Evolutionary conservation across 768 basidiomycete species (phyloP).

Genomic region (Rhizopogon roseolus): DNA sequence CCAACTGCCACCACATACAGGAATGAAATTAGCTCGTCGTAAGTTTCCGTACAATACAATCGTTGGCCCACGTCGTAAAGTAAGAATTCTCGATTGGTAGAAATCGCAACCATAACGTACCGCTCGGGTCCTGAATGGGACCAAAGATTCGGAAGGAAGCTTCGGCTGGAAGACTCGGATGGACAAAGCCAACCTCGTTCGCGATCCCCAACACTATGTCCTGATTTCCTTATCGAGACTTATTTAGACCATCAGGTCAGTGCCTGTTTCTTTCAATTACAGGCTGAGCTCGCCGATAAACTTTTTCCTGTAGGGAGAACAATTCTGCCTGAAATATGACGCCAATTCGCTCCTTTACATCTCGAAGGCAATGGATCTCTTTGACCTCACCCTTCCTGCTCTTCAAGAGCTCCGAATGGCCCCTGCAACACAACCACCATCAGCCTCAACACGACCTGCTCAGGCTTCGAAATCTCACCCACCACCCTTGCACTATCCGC

Average conservation of each 20-base stretch:
- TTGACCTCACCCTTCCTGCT: conserved; percentile 85
- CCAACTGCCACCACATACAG: conserved; percentile 88
- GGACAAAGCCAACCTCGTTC: conserved; percentile 13
- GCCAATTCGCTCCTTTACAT: conserved; percentile 99
- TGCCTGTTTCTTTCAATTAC: not conserved
- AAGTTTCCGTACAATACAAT: conserved; percentile 24
- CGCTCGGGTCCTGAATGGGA: conserved; percentile 99
- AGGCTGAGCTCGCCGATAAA: conserved; percentile 2
- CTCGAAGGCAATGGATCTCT: conserved; percentile 98
- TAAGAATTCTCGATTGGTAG: conserved; percentile 34
- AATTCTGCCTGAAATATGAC: conserved; percentile 98
- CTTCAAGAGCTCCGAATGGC: conserved; percentile 64
- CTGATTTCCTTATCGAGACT: conserved; percentile 97
- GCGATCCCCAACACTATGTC: conserved; percentile 73
- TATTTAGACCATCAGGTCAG: conserved; percentile 88
- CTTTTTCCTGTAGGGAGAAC: conserved; percentile 62
- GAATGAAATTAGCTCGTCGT: conserved; percentile 99
- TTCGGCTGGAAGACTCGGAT: conserved; percentile 46
- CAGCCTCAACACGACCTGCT: conserved; percentile 17
- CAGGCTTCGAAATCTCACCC: conserved; percentile 69
- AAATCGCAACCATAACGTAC: conserved; percentile 99
- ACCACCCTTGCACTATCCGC: conserved; percentile 66
- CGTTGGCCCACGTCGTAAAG: not conserved
- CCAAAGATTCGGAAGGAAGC: conserved; percentile 85
- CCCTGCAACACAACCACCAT: conserved; percentile 17